phyloP scores from a whole-genome alignment of 208 protist species.

The Crithidia mellificae region DNA sequence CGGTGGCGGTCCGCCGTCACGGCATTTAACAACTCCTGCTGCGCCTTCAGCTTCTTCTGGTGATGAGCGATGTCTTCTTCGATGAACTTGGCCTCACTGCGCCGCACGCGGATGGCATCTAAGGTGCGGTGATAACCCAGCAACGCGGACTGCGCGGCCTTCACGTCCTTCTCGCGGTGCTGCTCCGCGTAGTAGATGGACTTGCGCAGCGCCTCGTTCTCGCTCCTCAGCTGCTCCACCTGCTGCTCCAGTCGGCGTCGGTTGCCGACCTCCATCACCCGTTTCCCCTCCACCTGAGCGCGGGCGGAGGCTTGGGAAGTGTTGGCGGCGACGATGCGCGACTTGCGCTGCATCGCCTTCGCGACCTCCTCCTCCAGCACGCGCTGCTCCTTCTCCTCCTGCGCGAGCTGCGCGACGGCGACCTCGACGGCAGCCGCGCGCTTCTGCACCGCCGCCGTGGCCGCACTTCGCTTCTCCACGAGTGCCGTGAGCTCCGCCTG shows the following conservation, averaged over 20 bases:
- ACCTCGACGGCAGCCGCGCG: slow-evolving; percentile 56
- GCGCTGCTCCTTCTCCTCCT: slow-evolving; percentile 72
- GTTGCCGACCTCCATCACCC: slow-evolving; percentile 88
- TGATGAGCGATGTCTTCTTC: slow-evolving; percentile 87
- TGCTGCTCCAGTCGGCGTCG: slow-evolving; percentile 89
- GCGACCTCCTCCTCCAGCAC: slow-evolving; percentile 60
- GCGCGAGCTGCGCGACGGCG: slow-evolving; percentile 53
- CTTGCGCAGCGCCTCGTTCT: slow-evolving; percentile 91
- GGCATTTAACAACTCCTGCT: slow-evolving; percentile 96
- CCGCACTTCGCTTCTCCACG: slow-evolving; percentile 48
- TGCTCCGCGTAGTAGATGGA: slow-evolving; percentile 93
- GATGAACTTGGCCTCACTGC: slow-evolving; percentile 82
- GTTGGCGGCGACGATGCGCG: slow-evolving; percentile 64
- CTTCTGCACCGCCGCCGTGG: slow-evolving; percentile 54
- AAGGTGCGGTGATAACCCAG: slow-evolving; percentile 91
- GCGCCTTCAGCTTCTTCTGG: slow-evolving; percentile 95
- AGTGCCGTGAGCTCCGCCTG: slow-evolving; percentile 57
- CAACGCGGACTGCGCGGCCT: slow-evolving; percentile 71
- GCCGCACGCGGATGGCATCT: slow-evolving; percentile 90
- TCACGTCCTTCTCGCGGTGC: slow-evolving; percentile 76
- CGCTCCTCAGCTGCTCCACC: slow-evolving; percentile 80
- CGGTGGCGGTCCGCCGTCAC: slow-evolving; percentile 96
- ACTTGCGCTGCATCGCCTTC: slow-evolving; percentile 70
- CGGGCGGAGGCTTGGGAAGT: slow-evolving; percentile 59
- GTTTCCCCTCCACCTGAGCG: slow-evolving; percentile 59